A percentile compares a stretch with the other conserved stretches of the same genome.
Conservation (phyloP, 768 basidiomycete genomes). For the Jaapia argillacea region DNA sequence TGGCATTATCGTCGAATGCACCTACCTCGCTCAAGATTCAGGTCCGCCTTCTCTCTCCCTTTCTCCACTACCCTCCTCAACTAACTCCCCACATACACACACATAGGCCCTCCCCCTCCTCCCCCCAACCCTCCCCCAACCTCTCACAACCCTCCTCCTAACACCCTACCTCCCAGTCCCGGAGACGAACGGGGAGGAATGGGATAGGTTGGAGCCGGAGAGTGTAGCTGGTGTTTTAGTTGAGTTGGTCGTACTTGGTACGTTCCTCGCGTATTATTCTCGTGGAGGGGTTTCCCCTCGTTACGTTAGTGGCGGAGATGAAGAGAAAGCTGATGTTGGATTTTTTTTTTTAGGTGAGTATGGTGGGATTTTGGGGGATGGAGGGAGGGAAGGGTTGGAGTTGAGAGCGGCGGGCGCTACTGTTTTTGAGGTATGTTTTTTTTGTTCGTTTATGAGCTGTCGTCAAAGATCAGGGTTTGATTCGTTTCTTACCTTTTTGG, state of each 20-base stretch:
- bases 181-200: conserved; percentile 84
- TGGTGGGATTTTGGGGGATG: conserved; percentile 74
- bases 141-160: conserved; percentile 55
- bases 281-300: no score
- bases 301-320: no score
- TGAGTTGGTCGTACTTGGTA: conserved; percentile 77
- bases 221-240: conserved; percentile 79
- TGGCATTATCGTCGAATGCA: conserved; percentile 89
- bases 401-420: conserved; percentile 66
- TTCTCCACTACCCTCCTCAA: neutral
- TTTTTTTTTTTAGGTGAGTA: conserved; percentile 76
- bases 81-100: conserved; percentile 22
- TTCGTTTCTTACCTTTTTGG: no score
- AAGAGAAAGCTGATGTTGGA: conserved; percentile 74
- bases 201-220: conserved; percentile 77
- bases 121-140: conserved; percentile 44
- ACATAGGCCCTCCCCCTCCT: conserved; percentile 47
- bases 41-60: conserved; percentile 34
- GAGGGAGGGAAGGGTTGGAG: conserved; percentile 58
- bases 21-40: conserved; percentile 83
- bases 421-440: conserved; percentile 69
- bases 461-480: conserved; percentile 2
- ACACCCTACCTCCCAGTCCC: conserved; percentile 72
- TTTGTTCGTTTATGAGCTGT: neutral
- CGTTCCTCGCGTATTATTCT: conserved; percentile 68